Percentiles rank a stretch among this genome's conserved stretches.
These are phyloP conservation scores for Aspergillus persii DNA, from an alignment of 2,329 filamentous ascomycete species.

Conservation along the genomic window DNA sequence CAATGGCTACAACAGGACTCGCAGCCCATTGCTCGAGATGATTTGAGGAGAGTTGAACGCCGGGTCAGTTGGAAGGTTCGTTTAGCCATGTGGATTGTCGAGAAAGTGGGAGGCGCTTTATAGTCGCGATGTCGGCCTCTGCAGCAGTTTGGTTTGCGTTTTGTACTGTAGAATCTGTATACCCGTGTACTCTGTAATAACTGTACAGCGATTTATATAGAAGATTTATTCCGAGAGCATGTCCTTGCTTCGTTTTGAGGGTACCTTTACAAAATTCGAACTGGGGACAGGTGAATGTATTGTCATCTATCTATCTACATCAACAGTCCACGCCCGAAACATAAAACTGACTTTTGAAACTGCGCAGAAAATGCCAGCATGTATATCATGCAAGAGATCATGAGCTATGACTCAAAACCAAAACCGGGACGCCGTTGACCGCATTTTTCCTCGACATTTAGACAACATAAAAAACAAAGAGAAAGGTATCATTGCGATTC, in stretches of 20 bases:
- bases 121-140: constrained; percentile 40
- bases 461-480: constrained; percentile 9
- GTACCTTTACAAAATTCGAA: background rate
- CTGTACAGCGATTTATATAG: constrained; percentile 5
- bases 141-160: background rate
- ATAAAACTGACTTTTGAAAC: background rate
- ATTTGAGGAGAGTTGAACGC: constrained; percentile 77
- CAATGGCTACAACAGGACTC: constrained; percentile 76
- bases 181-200: constrained; percentile 14
- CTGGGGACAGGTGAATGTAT: background rate
- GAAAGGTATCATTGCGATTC: constrained; percentile 21
- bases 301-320: background rate
- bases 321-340: background rate
- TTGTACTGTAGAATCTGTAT: constrained; percentile 11
- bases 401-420: background rate
- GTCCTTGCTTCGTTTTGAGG: background rate
- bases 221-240: background rate
- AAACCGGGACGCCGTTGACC: constrained; percentile 13
- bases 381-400: background rate
- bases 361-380: background rate
- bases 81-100: constrained; percentile 91
- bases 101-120: constrained; percentile 80
- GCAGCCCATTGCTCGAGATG: constrained; percentile 65
- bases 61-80: constrained; percentile 82
- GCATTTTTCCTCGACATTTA: background rate